Conservation (phyloP, 495 filamentous ascomycete genomes). For the Aspergillus asperescens region DNA sequence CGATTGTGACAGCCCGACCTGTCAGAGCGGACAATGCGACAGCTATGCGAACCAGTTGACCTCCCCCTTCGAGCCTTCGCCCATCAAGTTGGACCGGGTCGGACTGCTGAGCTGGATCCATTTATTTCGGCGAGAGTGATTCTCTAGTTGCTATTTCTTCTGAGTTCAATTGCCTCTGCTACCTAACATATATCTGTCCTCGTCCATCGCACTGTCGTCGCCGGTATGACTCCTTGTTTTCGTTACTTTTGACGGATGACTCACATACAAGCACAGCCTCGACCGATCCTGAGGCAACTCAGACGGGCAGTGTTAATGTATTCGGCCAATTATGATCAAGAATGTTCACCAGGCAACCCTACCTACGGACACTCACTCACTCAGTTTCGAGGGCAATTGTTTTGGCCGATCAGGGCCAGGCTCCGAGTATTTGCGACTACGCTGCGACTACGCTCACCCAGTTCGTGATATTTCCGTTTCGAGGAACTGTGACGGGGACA, state of each 20-base stretch:
- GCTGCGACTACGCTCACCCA: background rate
- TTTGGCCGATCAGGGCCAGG: too few relatives aligned
- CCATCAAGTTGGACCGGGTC: conserved; percentile 53
- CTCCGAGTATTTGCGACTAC: too few relatives aligned
- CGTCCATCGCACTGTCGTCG: background rate
- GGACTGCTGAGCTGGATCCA: background rate
- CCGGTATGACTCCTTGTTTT: background rate
- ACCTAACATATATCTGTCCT: background rate
- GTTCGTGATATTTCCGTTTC: background rate
- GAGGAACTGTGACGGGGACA: background rate
- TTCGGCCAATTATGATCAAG: background rate
- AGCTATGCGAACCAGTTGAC: conserved; percentile 73
- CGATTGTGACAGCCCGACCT: conserved; percentile 57
- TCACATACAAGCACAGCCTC: background rate
- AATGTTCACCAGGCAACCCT: background rate
- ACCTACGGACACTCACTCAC: too few relatives aligned
- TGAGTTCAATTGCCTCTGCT: background rate
- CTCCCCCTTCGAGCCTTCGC: conserved; percentile 74
- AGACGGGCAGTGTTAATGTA: background rate
- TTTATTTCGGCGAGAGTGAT: too few relatives aligned
- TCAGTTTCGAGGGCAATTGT: too few relatives aligned
- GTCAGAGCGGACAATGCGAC: conserved; percentile 65
- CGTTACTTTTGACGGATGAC: background rate
- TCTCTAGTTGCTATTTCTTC: too few relatives aligned
- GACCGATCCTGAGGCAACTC: background rate